Evolutionary conservation across 208 protist genomes (phyloP).

Genomic region (Phytomonas sp.): DNA sequence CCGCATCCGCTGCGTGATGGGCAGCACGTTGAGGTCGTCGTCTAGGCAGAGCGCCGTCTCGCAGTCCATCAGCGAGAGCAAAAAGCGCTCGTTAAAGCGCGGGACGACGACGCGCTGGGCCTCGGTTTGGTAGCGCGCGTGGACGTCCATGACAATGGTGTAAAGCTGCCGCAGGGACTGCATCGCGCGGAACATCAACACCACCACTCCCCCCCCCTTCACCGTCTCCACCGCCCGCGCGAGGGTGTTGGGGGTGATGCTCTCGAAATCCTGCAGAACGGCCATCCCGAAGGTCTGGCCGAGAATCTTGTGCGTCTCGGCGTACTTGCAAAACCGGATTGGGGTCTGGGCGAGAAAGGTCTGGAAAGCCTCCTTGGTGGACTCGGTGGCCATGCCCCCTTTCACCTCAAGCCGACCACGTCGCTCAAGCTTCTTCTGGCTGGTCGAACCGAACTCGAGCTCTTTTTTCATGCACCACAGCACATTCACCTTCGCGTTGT

Average conservation of each 20-base stretch:
- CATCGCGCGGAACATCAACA: constrained; percentile 97
- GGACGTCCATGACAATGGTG: constrained; percentile 98
- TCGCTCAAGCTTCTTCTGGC: constrained; percentile 91
- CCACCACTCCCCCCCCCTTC: constrained; percentile 97
- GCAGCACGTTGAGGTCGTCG: constrained; percentile 98
- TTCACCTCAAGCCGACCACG: constrained; percentile 93
- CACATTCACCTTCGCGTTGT: constrained; percentile 94
- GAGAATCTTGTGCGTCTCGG: constrained; percentile 98
- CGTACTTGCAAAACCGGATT: constrained; percentile 99
- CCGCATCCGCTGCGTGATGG: constrained; percentile 90
- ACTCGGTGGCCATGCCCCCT: constrained; percentile 86
- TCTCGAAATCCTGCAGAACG: constrained; percentile 99
- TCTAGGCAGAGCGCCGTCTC: constrained; percentile 94
- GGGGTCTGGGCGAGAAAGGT: constrained; percentile 97
- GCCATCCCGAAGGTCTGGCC: constrained; percentile 99
- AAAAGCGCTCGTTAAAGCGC: constrained; percentile 99
- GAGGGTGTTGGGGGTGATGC: constrained; percentile 98
- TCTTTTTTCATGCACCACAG: constrained; percentile 99
- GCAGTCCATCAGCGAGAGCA: constrained; percentile 96
- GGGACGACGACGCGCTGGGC: constrained; percentile 87
- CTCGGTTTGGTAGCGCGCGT: constrained; percentile 89
- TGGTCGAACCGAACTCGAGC: constrained; percentile 94
- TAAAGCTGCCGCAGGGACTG: constrained; percentile 96
- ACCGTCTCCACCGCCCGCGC: constrained; percentile 99
- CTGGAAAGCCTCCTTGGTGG: constrained; percentile 97